A percentile compares a stretch with the other conserved stretches of the same genome.
Evolutionary conservation across 345 rosid species (phyloP).

Genomic region (Anacardium occidentale): DNA sequence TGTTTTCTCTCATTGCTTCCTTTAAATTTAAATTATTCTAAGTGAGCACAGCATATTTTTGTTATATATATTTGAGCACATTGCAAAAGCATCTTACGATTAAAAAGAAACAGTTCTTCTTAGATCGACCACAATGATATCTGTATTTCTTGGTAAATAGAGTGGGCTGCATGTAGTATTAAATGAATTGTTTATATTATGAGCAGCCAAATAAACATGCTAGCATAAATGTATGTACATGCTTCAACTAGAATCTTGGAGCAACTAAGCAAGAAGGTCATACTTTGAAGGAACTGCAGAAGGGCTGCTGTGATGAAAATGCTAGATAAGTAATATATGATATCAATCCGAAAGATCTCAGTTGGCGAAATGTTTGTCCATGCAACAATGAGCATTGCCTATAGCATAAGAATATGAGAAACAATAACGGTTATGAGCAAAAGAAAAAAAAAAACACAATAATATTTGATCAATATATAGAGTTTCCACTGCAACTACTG

Average conservation of each 20-base stretch:
- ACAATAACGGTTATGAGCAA: slow-evolving; percentile 8
- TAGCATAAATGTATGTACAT: not conserved
- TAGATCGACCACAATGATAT: not conserved
- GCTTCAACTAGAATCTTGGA: slow-evolving; percentile 4
- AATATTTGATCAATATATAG: not conserved
- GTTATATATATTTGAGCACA: no score
- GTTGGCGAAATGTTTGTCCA: slow-evolving; percentile 58
- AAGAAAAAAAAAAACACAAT: slow-evolving; percentile 7
- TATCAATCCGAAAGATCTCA: slow-evolving; percentile 59
- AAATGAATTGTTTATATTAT: not conserved
- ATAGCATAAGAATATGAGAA: slow-evolving; percentile 27
- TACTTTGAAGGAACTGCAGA: slow-evolving; percentile 89
- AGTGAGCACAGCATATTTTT: no score
- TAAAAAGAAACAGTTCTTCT: not conserved
- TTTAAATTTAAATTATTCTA: not conserved
- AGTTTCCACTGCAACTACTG: slow-evolving; percentile 13
- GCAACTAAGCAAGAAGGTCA: slow-evolving; percentile 23
- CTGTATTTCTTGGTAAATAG: not conserved
- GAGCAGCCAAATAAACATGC: slow-evolving; percentile 3
- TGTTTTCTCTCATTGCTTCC: slow-evolving; percentile 7
- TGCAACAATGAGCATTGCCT: slow-evolving; percentile 86
- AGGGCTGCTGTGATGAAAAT: slow-evolving; percentile 93
- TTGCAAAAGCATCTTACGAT: not conserved
- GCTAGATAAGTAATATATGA: slow-evolving; percentile 73
- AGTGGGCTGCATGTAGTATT: slow-evolving; percentile 1